A percentile compares a stretch with the other conserved stretches of the same genome.
phyloP scores from a whole-genome alignment of 2,329 filamentous ascomycete genomes.

The Diaporthe humulicola region DNA sequence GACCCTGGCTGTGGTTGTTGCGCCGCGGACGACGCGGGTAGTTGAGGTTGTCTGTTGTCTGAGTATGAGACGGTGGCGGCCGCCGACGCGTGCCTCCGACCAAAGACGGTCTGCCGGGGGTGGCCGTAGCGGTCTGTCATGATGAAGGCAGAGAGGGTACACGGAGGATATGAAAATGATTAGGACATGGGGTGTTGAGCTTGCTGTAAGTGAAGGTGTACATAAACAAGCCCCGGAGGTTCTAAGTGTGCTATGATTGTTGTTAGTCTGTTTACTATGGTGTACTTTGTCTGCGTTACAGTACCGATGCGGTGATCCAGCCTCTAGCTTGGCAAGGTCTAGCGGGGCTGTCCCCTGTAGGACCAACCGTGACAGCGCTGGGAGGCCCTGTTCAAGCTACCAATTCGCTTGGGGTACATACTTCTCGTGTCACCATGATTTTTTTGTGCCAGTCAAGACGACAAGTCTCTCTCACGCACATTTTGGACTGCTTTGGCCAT shows the following conservation, averaged over 20 bases:
- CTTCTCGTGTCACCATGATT: not conserved
- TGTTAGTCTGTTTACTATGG: not conserved
- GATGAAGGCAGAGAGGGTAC: not conserved
- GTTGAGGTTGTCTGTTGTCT: slow-evolving; percentile 25
- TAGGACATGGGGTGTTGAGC: not conserved
- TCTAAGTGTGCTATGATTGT: slow-evolving; percentile 13
- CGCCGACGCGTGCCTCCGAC: slow-evolving; percentile 38
- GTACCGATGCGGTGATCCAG: not conserved
- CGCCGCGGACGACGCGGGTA: slow-evolving; percentile 14
- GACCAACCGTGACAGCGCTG: not conserved
- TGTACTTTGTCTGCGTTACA: not conserved
- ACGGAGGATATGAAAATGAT: not conserved
- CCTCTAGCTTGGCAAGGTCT: not conserved
- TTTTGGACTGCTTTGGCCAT: not conserved
- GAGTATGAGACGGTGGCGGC: slow-evolving; percentile 40
- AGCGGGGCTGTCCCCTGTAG: not conserved
- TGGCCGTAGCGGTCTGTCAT: slow-evolving; percentile 45
- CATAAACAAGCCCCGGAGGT: too few relatives aligned
- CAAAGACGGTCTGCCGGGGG: slow-evolving; percentile 39
- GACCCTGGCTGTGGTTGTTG: slow-evolving; percentile 1
- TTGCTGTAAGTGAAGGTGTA: not conserved
- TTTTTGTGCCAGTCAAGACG: not conserved
- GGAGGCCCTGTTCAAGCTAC: not conserved
- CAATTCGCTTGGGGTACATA: not conserved
- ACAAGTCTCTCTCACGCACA: not conserved